These are phyloP conservation scores for Vitis labrusca DNA, from an alignment of 164 flowering plant species.

Conservation along the genomic window DNA sequence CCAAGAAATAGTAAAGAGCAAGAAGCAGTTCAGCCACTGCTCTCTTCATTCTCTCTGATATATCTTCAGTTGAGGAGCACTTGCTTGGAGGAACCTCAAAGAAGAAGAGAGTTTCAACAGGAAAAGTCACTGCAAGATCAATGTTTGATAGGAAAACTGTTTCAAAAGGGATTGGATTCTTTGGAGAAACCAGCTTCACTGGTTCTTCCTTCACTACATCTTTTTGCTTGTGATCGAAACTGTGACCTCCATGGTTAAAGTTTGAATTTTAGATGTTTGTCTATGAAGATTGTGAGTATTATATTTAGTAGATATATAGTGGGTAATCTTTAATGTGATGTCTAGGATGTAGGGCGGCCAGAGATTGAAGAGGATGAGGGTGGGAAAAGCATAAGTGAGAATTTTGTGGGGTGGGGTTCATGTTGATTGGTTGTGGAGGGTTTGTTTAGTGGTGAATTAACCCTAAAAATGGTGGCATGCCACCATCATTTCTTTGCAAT, in stretches of 20 bases:
- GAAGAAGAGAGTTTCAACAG: conserved; percentile 45
- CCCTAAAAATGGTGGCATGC: no score
- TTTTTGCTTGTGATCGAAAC: conserved; percentile 11
- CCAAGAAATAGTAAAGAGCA: conserved; percentile 51
- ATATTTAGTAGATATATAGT: no score
- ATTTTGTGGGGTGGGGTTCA: no score
- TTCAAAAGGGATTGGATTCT: conserved; percentile 29
- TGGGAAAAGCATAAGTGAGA: no score
- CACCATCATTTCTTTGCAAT: no score
- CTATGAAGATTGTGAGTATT: no score
- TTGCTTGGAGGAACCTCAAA: conserved; percentile 17
- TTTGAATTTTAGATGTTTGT: no score
- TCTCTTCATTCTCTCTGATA: conserved; percentile 32
- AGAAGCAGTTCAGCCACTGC: conserved; percentile 36
- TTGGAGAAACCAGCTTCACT: conserved; percentile 31
- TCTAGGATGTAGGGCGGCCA: no score
- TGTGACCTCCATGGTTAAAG: conserved; percentile 18
- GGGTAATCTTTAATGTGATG: no score
- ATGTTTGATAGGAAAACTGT: conserved; percentile 43
- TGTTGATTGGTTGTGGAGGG: no score
- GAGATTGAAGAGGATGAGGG: no score
- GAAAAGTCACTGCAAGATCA: conserved; percentile 45
- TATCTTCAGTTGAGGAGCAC: conserved; percentile 8
- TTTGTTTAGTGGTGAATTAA: no score
- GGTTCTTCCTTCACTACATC: conserved; percentile 34